A percentile compares a stretch with the other conserved stretches of the same genome.
phyloP scores from a whole-genome alignment of 2,329 filamentous ascomycete genomes.

The Paecilomyces sp. region DNA sequence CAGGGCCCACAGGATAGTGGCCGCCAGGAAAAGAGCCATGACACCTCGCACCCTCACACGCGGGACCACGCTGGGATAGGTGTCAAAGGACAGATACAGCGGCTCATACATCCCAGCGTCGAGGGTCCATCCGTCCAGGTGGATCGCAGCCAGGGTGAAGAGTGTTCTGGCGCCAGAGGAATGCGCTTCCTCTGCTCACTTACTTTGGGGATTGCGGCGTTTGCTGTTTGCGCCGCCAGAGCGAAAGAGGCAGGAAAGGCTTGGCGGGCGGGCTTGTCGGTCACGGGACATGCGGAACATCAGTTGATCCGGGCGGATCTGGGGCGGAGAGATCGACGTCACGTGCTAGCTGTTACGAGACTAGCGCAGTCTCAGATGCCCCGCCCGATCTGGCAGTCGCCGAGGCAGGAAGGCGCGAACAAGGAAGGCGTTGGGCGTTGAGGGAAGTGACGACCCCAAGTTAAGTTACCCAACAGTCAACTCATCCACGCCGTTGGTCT shows the following conservation, averaged over 20 bases:
- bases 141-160: constrained; percentile 1
- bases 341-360: neutral
- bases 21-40: constrained; percentile 42
- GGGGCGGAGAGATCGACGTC: neutral
- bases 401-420: neutral
- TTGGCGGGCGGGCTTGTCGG: neutral
- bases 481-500: neutral
- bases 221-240: neutral
- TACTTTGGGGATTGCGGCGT: neutral
- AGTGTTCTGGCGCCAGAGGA: constrained; percentile 10
- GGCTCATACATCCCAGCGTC: constrained; percentile 41
- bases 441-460: neutral
- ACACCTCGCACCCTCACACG: constrained; percentile 41
- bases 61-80: constrained; percentile 39
- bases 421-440: neutral
- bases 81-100: constrained; percentile 38
- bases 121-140: constrained; percentile 13
- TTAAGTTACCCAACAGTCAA: neutral
- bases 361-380: neutral
- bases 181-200: neutral
- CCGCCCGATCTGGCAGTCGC: neutral
- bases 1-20: constrained; percentile 42
- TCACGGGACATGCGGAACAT: neutral
- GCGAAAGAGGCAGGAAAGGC: neutral
- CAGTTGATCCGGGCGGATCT: neutral